Conservation (phyloP, 108 stramenopile genomes). For the Skeletonema costatum region DNA sequence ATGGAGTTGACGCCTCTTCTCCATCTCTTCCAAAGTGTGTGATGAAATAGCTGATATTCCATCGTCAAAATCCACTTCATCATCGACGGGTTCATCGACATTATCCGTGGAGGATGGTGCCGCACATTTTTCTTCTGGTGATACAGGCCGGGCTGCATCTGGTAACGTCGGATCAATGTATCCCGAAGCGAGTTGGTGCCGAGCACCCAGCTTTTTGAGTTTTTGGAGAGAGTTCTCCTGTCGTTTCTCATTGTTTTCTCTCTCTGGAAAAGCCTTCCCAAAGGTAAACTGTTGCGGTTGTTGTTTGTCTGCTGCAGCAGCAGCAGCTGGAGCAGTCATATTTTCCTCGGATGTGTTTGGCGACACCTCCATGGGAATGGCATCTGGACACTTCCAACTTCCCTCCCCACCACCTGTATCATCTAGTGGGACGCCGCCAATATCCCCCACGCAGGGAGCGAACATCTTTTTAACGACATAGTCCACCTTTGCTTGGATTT, state of each 20-base stretch:
- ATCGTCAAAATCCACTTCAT: constrained; percentile 66
- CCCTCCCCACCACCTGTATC: not conserved
- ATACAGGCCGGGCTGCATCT: constrained; percentile 26
- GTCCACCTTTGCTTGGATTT: not conserved
- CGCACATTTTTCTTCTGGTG: constrained; percentile 14
- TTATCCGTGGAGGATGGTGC: not conserved
- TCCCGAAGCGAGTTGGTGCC: constrained; percentile 40
- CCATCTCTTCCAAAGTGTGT: constrained; percentile 81
- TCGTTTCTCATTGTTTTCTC: not conserved
- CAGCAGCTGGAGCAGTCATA: not conserved
- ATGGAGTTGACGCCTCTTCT: constrained; percentile 5
- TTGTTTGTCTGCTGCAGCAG: not conserved
- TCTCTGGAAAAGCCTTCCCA: not conserved
- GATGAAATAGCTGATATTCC: constrained; percentile 73
- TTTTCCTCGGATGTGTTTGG: not conserved
- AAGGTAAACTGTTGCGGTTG: not conserved
- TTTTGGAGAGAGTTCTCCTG: constrained; percentile 28
- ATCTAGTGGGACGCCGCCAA: not conserved
- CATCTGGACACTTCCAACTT: not conserved
- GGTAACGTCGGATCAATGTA: constrained; percentile 25
- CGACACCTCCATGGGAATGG: not conserved
- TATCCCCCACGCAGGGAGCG: not conserved
- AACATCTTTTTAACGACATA: not conserved
- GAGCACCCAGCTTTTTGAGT: constrained; percentile 41
- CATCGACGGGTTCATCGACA: constrained; percentile 20